A percentile compares a stretch with the other conserved stretches of the same genome.
Conservation (phyloP, 495 filamentous ascomycete genomes). For the Oidiodendron maius region DNA sequence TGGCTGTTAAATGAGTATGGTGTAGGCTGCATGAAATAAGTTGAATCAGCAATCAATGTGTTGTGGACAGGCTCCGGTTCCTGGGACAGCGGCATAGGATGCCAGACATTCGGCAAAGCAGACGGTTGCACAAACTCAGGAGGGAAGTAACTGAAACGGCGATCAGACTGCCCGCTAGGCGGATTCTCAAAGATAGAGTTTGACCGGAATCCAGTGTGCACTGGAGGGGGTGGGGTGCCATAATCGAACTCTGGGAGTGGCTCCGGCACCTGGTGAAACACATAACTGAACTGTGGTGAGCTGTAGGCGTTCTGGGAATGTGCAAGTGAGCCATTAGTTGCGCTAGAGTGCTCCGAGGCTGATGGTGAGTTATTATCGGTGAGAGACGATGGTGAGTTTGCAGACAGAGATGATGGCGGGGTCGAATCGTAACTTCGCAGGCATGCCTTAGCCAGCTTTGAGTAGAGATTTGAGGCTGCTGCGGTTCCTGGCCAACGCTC, state of each 20-base stretch:
- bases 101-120: conserved; percentile 18
- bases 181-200: conserved; percentile 50
- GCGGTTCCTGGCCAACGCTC: conserved; percentile 85
- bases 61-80: not conserved
- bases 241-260: conserved; percentile 25
- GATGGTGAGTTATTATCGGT: conserved; percentile 37
- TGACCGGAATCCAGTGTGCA: conserved; percentile 42
- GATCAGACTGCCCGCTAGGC: conserved; percentile 31
- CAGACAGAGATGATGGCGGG: conserved; percentile 51
- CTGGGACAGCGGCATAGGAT: conserved; percentile 18
- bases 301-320: conserved; percentile 29
- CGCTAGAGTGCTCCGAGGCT: conserved; percentile 21
- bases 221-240: conserved; percentile 16
- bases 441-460: conserved; percentile 72
- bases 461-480: conserved; percentile 75
- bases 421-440: conserved; percentile 61
- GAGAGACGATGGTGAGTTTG: conserved; percentile 55
- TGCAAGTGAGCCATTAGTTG: conserved; percentile 17
- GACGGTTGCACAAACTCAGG: conserved; percentile 29
- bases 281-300: conserved; percentile 41
- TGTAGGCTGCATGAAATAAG: conserved; percentile 18
- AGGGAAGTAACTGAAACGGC: conserved; percentile 48
- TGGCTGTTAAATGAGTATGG: conserved; percentile 13
- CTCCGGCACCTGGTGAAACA: conserved; percentile 40
- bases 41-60: conserved; percentile 16